Conservation (phyloP, 768 basidiomycete genomes). For the Rickenella mellea region DNA sequence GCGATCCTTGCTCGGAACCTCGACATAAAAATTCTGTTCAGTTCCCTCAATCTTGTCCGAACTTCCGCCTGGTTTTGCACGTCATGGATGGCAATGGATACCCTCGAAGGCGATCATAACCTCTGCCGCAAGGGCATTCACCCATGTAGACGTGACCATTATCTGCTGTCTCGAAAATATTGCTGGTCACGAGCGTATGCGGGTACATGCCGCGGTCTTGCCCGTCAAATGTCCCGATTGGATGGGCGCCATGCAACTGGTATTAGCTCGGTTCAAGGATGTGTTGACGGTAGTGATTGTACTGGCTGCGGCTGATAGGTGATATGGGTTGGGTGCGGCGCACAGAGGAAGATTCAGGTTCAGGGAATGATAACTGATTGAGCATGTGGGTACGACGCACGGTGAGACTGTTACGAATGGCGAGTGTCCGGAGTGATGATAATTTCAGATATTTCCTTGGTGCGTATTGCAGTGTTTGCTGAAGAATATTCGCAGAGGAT, state of each 20-base stretch:
- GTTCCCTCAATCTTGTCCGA: too few relatives aligned
- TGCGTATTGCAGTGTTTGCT: slow-evolving; percentile 46
- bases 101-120: too few relatives aligned
- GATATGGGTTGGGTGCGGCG: slow-evolving; percentile 46
- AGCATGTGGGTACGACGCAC: slow-evolving; percentile 21
- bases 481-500: slow-evolving; percentile 37
- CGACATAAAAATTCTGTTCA: too few relatives aligned
- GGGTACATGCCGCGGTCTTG: slow-evolving; percentile 40
- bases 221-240: slow-evolving; percentile 39
- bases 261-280: slow-evolving; percentile 25
- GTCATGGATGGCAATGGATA: too few relatives aligned
- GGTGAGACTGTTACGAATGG: slow-evolving; percentile 53
- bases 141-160: too few relatives aligned
- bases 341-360: slow-evolving; percentile 25
- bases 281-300: slow-evolving; percentile 32
- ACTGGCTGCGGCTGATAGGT: slow-evolving; percentile 36
- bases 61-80: too few relatives aligned
- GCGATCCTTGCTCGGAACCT: too few relatives aligned
- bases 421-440: slow-evolving; percentile 52
- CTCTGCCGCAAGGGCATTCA: too few relatives aligned
- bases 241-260: slow-evolving; percentile 28
- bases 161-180: too few relatives aligned
- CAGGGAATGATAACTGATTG: neutral
- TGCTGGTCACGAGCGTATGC: too few relatives aligned
- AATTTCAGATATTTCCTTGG: slow-evolving; percentile 32